A percentile compares a stretch with the other conserved stretches of the same genome.
Evolutionary conservation across 2,329 filamentous ascomycete species (phyloP).

Genomic region (Penicillium sp.): DNA sequence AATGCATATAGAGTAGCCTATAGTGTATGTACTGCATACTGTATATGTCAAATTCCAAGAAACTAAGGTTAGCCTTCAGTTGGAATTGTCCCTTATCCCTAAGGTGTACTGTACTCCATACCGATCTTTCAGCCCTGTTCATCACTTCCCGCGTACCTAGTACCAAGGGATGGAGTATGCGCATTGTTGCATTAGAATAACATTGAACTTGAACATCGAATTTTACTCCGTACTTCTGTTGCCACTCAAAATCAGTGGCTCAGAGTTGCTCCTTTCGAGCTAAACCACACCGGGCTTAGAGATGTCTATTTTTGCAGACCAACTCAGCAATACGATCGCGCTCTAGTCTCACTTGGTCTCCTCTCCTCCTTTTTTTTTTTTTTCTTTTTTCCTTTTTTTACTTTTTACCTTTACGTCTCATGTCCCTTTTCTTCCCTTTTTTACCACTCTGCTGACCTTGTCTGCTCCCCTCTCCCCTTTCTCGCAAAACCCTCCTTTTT

Average conservation of each 20-base stretch:
- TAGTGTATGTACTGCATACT: background rate
- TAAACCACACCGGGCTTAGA: constrained; percentile 14
- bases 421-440: constrained; percentile 1
- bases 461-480: constrained; percentile 12
- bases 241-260: background rate
- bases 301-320: constrained; percentile 22
- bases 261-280: background rate
- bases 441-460: background rate
- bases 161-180: constrained; percentile 17
- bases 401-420: constrained; percentile 2
- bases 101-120: constrained; percentile 2
- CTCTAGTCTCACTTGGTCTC: constrained; percentile 10
- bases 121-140: constrained; percentile 1
- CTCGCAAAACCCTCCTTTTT: background rate
- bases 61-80: background rate
- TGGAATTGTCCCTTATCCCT: background rate
- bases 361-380: constrained; percentile 12
- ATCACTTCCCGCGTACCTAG: background rate
- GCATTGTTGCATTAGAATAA: constrained; percentile 2
- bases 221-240: too few relatives aligned
- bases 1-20: background rate
- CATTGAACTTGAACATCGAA: background rate
- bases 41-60: background rate
- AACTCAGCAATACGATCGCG: constrained; percentile 10
- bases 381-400: constrained; percentile 7